Base-by-base conservation (phyloP, 2,329 filamentous ascomycete genomes). In the Mariannaea elegans region DNA sequence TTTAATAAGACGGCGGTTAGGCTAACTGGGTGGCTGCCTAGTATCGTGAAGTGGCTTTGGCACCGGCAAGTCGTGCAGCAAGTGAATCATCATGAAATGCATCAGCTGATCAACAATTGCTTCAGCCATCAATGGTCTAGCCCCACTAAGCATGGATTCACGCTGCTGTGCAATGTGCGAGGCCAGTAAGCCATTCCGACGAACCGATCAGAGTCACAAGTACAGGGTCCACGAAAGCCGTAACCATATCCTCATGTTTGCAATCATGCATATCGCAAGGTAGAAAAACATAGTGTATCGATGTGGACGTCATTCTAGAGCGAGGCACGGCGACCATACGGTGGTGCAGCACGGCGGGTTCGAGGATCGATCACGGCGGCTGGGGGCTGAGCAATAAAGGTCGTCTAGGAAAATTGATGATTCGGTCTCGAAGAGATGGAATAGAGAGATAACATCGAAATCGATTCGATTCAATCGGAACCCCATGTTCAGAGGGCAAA, bases 21-120 rank as follows among this genome's bases (percentile, higher is more conserved):
- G 50, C 39, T 53, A 44, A 16, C 29, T 44, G 8, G 18, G 18
- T 18, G 50, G 38, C 34, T 53, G 50, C 50, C 50, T 53, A 53
- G 50, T 12, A 44, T 36, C 50, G 24, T 27, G 21, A 42, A 32
- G 32, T 32, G 24, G 14, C 19, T 27, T 36, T 45, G 27, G 32
- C 29, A 16, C 39, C 29, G n/a, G 19, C 39, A 39, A 27, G 8
- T 27, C 39, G 21, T 27, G 36, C 10, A 14, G 16, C 48, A 34
- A 41, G 12, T 45, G 50, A 53, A 45, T 45, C 39, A 53, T 53
- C 13, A 19, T 10, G 50, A 36, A 45, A 12, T 16, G 14, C 50
- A 45, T 53, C 50, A 53, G 41, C 36, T 53, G 50, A 45, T n/a
- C 27, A 32, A 24, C 18, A 12, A 19, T 36, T 4, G 18, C 13